A percentile compares a stretch with the other conserved stretches of the same genome.
phyloP scores from a whole-genome alignment of 768 basidiomycete genomes.

The Amanita subjunquillea region DNA sequence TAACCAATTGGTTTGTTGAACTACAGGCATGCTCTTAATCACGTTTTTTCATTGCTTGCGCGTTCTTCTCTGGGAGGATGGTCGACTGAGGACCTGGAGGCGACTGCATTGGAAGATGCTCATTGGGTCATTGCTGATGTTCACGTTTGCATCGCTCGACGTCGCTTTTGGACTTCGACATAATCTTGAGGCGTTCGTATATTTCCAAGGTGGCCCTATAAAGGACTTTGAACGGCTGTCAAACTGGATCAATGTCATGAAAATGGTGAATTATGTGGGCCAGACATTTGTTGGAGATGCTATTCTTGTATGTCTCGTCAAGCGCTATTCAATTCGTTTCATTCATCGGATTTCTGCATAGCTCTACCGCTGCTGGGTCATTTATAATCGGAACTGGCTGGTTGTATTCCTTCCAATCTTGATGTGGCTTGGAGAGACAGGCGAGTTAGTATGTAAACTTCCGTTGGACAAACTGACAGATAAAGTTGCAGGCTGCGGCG shows the following conservation, averaged over 20 bases:
- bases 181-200: slow-evolving; percentile 32
- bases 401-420: slow-evolving; percentile 19
- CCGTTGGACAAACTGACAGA: background rate
- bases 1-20: background rate
- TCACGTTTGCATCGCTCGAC: slow-evolving; percentile 28
- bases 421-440: slow-evolving; percentile 27
- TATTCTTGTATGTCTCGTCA: slow-evolving; percentile 24
- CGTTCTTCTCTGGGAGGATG: slow-evolving; percentile 21
- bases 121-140: slow-evolving; percentile 25
- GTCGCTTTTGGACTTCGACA: slow-evolving; percentile 30
- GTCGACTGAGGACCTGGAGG: slow-evolving; percentile 15
- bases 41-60: slow-evolving; percentile 24
- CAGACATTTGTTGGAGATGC: slow-evolving; percentile 34
- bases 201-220: slow-evolving; percentile 20
- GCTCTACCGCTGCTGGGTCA: slow-evolving; percentile 29
- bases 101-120: slow-evolving; percentile 24
- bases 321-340: background rate
- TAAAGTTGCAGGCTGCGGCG: slow-evolving; percentile 18
- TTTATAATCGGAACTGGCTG: slow-evolving; percentile 21
- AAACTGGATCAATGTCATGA: slow-evolving; percentile 31
- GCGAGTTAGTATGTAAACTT: slow-evolving; percentile 10
- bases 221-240: slow-evolving; percentile 24
- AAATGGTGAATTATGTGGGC: slow-evolving; percentile 27
- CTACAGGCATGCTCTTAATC: slow-evolving; percentile 24
- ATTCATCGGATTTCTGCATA: slow-evolving; percentile 6